A percentile compares a stretch with the other conserved stretches of the same genome.
These are phyloP conservation scores for Filosporella fistucella DNA, from an alignment of 495 filamentous ascomycete genomes.

Conservation along the genomic window DNA sequence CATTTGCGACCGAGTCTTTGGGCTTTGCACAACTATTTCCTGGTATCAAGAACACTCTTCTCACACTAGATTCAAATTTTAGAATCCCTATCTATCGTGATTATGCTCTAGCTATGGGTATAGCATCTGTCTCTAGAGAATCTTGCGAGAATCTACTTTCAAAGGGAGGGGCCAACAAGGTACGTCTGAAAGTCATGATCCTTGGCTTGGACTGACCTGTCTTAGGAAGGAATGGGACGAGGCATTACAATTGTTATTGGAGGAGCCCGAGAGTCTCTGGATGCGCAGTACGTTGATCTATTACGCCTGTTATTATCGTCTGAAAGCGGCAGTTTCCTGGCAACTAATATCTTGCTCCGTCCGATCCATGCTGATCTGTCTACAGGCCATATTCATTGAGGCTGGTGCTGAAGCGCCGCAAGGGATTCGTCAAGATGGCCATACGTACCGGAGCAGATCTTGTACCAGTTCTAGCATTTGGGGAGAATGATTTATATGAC, in stretches of 20 bases:
- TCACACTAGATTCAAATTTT: constrained; percentile 94
- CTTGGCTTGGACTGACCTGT: background rate
- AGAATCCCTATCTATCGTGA: constrained; percentile 91
- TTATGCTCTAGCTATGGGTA: constrained; percentile 79
- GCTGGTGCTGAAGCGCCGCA: constrained; percentile 74
- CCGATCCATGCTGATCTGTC: no score
- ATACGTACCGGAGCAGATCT: constrained; percentile 86
- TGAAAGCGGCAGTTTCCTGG: no score
- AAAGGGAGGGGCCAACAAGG: constrained; percentile 67
- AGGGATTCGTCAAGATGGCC: constrained; percentile 91
- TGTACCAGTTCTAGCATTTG: constrained; percentile 87
- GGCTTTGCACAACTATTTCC: constrained; percentile 89
- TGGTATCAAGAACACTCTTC: constrained; percentile 88
- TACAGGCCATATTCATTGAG: constrained; percentile 68
- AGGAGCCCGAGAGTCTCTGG: constrained; percentile 85
- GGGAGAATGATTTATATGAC: constrained; percentile 94
- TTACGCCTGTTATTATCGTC: no score
- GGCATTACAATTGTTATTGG: constrained; percentile 96
- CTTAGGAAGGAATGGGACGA: constrained; percentile 77
- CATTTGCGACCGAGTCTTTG: constrained; percentile 86
- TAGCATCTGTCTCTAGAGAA: constrained; percentile 85
- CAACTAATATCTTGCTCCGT: no score
- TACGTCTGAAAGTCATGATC: constrained; percentile 3
- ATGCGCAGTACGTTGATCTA: no score
- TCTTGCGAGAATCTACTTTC: constrained; percentile 83